Conservation (phyloP, 169 alveolate genomes). For the Nephromyces sp. region DNA sequence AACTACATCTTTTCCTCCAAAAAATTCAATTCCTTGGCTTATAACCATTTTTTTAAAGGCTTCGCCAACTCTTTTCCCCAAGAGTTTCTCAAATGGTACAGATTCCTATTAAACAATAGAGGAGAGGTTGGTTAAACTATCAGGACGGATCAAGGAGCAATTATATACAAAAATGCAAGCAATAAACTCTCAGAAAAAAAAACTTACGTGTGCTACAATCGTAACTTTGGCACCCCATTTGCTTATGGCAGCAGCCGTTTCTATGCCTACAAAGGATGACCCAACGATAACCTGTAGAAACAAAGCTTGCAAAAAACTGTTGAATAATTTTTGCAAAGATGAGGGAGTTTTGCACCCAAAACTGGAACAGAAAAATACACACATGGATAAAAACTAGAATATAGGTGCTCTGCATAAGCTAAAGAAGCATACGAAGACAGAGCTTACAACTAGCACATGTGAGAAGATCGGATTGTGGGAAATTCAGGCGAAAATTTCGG, state of each 20-base stretch:
- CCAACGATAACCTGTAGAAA: conserved; percentile 27
- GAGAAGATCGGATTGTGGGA: too few species aligned
- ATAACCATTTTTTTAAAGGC: conserved; percentile 9
- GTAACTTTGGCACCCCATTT: conserved; percentile 19
- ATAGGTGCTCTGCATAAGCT: too few species aligned
- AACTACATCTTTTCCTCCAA: not conserved
- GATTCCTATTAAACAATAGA: conserved; percentile 10
- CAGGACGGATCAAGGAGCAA: too few species aligned
- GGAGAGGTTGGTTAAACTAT: too few species aligned
- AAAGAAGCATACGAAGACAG: too few species aligned
- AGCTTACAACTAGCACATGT: too few species aligned
- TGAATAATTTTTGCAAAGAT: too few species aligned
- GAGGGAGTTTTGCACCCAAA: not conserved
- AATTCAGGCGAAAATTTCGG: too few species aligned
- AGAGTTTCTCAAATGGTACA: conserved; percentile 30
- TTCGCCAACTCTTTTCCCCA: conserved; percentile 29
- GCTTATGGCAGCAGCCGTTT: conserved; percentile 28
- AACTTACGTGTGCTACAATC: conserved; percentile 21
- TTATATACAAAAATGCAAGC: not conserved
- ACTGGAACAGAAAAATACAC: not conserved
- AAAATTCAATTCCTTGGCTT: conserved; percentile 10
- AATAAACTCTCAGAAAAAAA: not conserved
- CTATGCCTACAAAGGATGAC: conserved; percentile 35
- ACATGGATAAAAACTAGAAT: not conserved
- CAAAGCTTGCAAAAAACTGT: not conserved